Evolutionary conservation across 306 rosid genomes (phyloP), one percentile per base, ranked within the genome.

Genomic region (Neltuma alba): DNA sequence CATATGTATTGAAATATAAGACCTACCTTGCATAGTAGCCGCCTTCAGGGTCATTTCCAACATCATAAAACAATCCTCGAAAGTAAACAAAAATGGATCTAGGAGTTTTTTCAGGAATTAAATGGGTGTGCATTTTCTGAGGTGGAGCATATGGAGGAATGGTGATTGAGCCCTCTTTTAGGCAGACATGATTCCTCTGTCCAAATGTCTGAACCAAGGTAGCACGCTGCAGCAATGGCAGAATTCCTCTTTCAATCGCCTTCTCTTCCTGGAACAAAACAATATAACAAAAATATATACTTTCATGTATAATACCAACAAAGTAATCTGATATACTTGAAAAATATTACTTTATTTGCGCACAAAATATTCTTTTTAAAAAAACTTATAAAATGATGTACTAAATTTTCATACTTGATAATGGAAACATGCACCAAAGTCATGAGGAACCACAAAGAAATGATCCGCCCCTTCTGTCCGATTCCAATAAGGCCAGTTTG

Each of bases 401-500:
- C 7, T 20, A 76, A 45, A 70, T 77, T 78, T n/a, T 71, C 91
- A 42, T 79, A 95, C 99, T 78, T 84, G 99, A 86, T 95, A 95
- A 80, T 95, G 99, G 86, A 95, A 95, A 85, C 99, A 95, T n/a
- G 99, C 94, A 66, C 95, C 99, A 74, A 95, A 95, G 81, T 95
- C 99, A 79, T 95, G 99, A 85, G 99, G 99, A 64, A 87, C 91
- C 14, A 92, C 91, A 66, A 95, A 95, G 86, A 95, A 95, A 88
- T 95, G 99, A 90, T 95, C 96, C 18, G 96, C 97, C 61, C 99
- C 98, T 78, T 89, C 98, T 1, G 97, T 92, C 72, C 87, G 82
- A 78, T 95, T 95, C 99, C 99, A 95, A 44, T 92, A 95, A 27
- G 98, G 97, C 99, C 99, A 95, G 81, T 95, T 95, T 15, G 99